Evolutionary conservation across 352 stramenopile genomes (phyloP), one percentile per base, ranked within the genome.

Genomic region (Globisporangium lucens): DNA sequence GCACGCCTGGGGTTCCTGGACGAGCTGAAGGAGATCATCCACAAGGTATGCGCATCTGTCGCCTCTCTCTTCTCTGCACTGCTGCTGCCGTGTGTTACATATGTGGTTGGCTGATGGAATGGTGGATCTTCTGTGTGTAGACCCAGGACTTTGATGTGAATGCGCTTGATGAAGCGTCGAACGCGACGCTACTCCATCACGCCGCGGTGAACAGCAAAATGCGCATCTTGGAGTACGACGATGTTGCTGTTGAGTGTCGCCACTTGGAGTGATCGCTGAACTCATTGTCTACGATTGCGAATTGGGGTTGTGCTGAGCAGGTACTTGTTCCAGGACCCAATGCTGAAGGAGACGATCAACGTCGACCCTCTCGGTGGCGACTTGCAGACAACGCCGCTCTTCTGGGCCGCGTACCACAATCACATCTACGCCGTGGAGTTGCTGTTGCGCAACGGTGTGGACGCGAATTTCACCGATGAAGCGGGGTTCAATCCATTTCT

Each of bases 201-300:
- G 86, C 86, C 22, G 82, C 82, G n/a, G 80, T 90, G 33, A 92
- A 89, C 75, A 89, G 77, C 68, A 91, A 90, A 68, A 91, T 92
- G 81, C 78, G 85, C 10, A 70, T 92, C 8, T 63, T 92, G 27
- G 83, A 92, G 81, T 94, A 70, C 30, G 74, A 72, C 20, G 4
- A 7, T 38, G 24, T 5, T 27, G 13, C 7, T 6, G 7, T 22
- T 38, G 41, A 13, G 9, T 24, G 3, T 43, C 29, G 7, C 27
- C 41, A 38, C 15, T 20, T 46, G 38, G 38, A 46, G 12, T 46
- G 36, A 20, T 33, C 6, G 12, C 30, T 60, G 17, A 46, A 33
- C 8, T 17, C 22, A 22, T 38, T 24, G 24, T 59, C 17, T 52
- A 13, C 6, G 5, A 9, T 27, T 41, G 3, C 17, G 22, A 30